Base-by-base conservation (phyloP, 2,329 filamentous ascomycete species). In the Polytolypa hystricis region DNA sequence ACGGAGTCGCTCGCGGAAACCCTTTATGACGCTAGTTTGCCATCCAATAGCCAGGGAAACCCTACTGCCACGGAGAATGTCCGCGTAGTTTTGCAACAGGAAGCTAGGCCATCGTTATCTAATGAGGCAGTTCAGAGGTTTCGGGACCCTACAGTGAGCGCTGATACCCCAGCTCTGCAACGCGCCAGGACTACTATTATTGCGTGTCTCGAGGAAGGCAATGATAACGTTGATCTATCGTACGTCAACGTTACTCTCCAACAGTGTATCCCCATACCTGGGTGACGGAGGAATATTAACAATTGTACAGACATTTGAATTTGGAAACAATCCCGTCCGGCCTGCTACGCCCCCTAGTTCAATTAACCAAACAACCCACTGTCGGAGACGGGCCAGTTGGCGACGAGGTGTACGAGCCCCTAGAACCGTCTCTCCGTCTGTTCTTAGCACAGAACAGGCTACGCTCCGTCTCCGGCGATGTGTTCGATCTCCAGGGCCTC, bases 191-290 rank as follows among this genome's bases (percentile, higher is more conserved):
- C 47, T 3, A 49, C 61, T 36, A 49, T 68, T 11, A 52, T 56
- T 42, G 50, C 58, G 29, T 65, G 60, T 47, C 49, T 68, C 14
- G 62, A 67, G 31, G 54, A 54, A 9, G 63, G 65, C 0, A 46
- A 58, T 37, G 64, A 68, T 37, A 55, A 54, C 28, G 52, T 68
- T 39, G 64, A 68, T 39, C 47, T 69, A 12, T 61, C 62, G 63
- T 66, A 50, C 41, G 58, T 51, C 6, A n/a, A 15, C 15, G 31
- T 12, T 11, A 12, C 20, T 40, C 20, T 17, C 15, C 23, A 6
- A 29, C 9, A 20, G 4, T 20, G 27, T n/a, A 7, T 26, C 26
- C 18, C 34, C 29, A 32, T 40, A 19, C 5, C 16, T 10, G 4
- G 5, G 35, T 4, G 2, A 28, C 6, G 11, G 11, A n/a, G n/a